phyloP scores from a whole-genome alignment of 352 stramenopile genomes.

The Globisporangium splendens region DNA sequence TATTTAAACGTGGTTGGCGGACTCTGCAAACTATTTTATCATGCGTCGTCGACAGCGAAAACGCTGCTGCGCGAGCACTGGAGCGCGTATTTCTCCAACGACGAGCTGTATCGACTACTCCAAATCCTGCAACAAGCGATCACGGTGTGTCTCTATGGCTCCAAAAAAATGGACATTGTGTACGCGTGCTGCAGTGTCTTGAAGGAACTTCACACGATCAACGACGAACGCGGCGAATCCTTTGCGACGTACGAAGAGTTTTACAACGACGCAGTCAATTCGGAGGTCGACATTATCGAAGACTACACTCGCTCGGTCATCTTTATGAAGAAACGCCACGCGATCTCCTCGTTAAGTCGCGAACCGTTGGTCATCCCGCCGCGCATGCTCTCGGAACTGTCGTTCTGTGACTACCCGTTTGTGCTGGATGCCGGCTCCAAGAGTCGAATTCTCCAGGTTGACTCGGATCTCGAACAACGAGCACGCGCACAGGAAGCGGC shows the following conservation, averaged over 20 bases:
- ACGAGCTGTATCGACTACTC: conserved; percentile 62
- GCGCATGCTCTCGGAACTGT: conserved; percentile 72
- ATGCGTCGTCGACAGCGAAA: conserved; percentile 47
- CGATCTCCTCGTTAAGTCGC: conserved; percentile 11
- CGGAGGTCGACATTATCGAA: conserved; percentile 74
- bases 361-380: conserved; percentile 29
- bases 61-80: conserved; percentile 50
- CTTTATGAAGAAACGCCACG: conserved; percentile 60
- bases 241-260: conserved; percentile 74
- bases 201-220: conserved; percentile 66
- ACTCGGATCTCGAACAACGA: conserved; percentile 72
- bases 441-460: conserved; percentile 68
- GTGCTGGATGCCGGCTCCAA: conserved; percentile 79
- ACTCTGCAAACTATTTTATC: conserved; percentile 67
- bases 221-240: conserved; percentile 29
- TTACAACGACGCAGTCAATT: conserved; percentile 83
- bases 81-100: conserved; percentile 42
- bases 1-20: conserved; percentile 70
- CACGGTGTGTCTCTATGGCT: conserved; percentile 69
- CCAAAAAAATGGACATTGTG: conserved; percentile 70
- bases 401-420: conserved; percentile 80
- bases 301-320: conserved; percentile 74
- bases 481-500: conserved; percentile 54
- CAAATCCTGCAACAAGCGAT: conserved; percentile 76
- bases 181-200: conserved; percentile 68